Evolutionary conservation across 164 flowering plant species (phyloP).

Genomic region (Aristolochia contorta): DNA sequence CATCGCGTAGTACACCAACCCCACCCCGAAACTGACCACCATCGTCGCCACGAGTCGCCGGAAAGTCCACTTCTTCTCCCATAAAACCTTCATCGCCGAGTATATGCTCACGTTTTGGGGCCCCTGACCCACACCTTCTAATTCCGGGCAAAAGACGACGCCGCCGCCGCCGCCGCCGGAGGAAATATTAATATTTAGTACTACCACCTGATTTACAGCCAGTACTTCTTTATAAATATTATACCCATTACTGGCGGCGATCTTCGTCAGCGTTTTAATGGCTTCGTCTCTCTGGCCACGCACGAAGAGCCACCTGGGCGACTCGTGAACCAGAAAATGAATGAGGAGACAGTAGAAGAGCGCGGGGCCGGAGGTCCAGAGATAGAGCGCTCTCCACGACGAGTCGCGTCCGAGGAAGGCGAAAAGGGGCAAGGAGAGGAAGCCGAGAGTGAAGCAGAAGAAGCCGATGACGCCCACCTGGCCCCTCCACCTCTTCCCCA

Average conservation of each 20-base stretch:
- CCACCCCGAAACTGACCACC: conserved; percentile 47
- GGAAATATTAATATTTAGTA: no score
- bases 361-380: conserved; percentile 38
- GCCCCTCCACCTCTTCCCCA: conserved; percentile 57
- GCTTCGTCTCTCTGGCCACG: conserved; percentile 41
- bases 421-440: conserved; percentile 50
- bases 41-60: conserved; percentile 27
- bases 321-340: conserved; percentile 38
- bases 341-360: conserved; percentile 27
- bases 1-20: conserved; percentile 65
- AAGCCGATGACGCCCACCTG: conserved; percentile 43
- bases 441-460: conserved; percentile 51
- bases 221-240: no score
- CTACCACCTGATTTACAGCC: no score
- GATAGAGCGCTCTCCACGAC: conserved; percentile 52
- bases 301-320: conserved; percentile 40
- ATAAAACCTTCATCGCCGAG: conserved; percentile 34
- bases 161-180: no score
- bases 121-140: no score
- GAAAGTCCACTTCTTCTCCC: conserved; percentile 37
- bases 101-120: conserved; percentile 11
- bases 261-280: conserved; percentile 20
- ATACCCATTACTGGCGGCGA: conserved; percentile 1
- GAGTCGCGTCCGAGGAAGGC: conserved; percentile 25
- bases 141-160: not conserved